phyloP scores from a whole-genome alignment of 805 yeast species.

The Cyberlindnera misumaiensis region DNA sequence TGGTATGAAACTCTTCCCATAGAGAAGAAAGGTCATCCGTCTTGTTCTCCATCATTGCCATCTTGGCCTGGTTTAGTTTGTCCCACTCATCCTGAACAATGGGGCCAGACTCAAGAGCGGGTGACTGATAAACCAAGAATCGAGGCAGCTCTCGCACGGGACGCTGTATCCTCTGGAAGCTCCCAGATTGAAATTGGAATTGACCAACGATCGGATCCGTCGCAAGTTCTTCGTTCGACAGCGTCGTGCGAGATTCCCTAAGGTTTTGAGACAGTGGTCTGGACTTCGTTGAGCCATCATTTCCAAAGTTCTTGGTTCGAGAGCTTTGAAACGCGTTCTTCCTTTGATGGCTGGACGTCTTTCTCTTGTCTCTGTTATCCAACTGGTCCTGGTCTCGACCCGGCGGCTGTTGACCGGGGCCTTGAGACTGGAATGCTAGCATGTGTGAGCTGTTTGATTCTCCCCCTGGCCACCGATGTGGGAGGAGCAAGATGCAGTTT shows the following conservation, averaged over 20 bases:
- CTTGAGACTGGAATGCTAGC: conserved; percentile 10
- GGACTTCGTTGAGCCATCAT: too few species aligned
- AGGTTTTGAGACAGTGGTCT: too few species aligned
- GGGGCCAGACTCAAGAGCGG: conserved; percentile 25
- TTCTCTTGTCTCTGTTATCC: background rate
- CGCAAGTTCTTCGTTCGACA: conserved; percentile 5
- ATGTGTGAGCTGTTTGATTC: too few species aligned
- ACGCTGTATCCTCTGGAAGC: conserved; percentile 5
- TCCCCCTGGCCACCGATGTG: too few species aligned
- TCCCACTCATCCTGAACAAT: conserved; percentile 59
- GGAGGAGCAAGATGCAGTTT: too few species aligned
- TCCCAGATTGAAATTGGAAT: conserved; percentile 9
- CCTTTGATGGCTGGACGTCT: background rate
- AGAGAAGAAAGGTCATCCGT: conserved; percentile 60
- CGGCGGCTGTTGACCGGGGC: background rate
- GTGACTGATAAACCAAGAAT: conserved; percentile 31
- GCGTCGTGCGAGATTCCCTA: background rate
- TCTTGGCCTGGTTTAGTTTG: conserved; percentile 54
- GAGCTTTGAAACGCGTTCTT: conserved; percentile 1
- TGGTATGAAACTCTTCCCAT: conserved; percentile 65
- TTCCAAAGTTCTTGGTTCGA: background rate
- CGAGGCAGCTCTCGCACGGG: conserved; percentile 27
- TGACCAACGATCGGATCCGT: conserved; percentile 20
- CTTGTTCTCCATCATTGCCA: conserved; percentile 44
- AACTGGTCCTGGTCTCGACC: background rate